Conservation (phyloP, 345 rosid genomes). For the Aurinia saxatilis region DNA sequence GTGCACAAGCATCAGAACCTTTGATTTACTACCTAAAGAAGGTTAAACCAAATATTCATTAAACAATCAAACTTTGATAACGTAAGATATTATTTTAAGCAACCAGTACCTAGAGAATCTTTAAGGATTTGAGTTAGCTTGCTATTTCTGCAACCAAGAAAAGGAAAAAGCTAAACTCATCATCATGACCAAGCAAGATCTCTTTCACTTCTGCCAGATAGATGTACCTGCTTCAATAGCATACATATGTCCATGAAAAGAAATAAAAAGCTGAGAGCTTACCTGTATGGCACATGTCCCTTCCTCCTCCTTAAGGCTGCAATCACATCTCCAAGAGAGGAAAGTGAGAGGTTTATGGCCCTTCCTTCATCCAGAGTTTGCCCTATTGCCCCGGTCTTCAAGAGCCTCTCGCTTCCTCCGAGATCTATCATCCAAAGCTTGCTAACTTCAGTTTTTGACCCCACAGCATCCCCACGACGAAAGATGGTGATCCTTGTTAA, state of each 20-base stretch:
- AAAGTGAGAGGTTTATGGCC: conserved; percentile 90
- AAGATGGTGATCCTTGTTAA: conserved; percentile 72
- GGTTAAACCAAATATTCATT: not conserved
- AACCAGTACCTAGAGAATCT: conserved; percentile 74
- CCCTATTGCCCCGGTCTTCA: conserved; percentile 81
- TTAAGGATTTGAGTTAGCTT: conserved; percentile 93
- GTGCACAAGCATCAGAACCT: conserved; percentile 88
- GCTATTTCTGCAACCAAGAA: conserved; percentile 76
- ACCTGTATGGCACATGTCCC: conserved; percentile 94
- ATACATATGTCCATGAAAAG: too few relatives aligned
- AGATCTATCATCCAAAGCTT: conserved; percentile 98
- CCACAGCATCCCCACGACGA: conserved; percentile 45
- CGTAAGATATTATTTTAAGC: conserved; percentile 9
- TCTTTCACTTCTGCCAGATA: conserved; percentile 6
- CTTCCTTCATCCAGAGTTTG: conserved; percentile 83
- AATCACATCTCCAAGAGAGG: conserved; percentile 91
- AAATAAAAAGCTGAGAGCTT: too few relatives aligned
- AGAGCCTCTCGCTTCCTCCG: conserved; percentile 86
- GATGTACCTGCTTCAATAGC: too few relatives aligned
- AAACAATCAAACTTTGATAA: conserved; percentile 10
- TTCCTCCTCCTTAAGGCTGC: conserved; percentile 77
- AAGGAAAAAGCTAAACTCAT: conserved; percentile 19
- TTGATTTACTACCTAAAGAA: conserved; percentile 55
- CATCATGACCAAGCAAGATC: conserved; percentile 5
- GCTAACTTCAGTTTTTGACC: conserved; percentile 60